A percentile compares a stretch with the other conserved stretches of the same genome.
Evolutionary conservation across 2,329 filamentous ascomycete species (phyloP).

Genomic region (Epichloe sp.): DNA sequence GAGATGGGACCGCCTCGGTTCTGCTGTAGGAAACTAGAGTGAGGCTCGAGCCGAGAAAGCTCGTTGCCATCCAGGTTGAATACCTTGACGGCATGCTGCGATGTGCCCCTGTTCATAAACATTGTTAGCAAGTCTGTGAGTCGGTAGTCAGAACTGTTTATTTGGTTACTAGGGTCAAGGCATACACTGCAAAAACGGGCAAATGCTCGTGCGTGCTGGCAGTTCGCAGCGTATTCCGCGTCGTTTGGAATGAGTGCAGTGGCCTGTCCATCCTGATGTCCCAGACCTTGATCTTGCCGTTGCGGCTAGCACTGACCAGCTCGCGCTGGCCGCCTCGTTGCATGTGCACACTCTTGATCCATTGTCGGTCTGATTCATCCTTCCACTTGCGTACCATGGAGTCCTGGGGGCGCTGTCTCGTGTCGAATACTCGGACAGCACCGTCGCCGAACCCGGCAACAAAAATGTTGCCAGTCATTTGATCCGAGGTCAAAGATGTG

Average conservation of each 20-base stretch:
- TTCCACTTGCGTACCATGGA: constrained; percentile 97
- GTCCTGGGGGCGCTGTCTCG: constrained; percentile 66
- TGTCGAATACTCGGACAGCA: constrained; percentile 86
- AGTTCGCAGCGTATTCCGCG: constrained; percentile 66
- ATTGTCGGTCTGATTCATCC: constrained; percentile 70
- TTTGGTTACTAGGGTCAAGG: background rate
- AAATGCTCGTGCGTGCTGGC: constrained; percentile 92
- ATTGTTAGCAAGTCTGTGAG: constrained; percentile 1
- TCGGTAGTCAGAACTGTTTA: background rate
- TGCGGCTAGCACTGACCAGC: constrained; percentile 76
- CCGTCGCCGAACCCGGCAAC: constrained; percentile 95
- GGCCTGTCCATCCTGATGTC: constrained; percentile 80
- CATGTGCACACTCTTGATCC: constrained; percentile 94
- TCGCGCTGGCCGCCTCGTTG: constrained; percentile 90
- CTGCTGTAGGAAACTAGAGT: constrained; percentile 75
- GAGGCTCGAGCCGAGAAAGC: constrained; percentile 76
- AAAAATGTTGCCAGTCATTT: constrained; percentile 94
- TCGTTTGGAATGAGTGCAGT: constrained; percentile 60
- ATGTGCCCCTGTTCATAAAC: constrained; percentile 55
- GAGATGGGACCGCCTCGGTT: constrained; percentile 73
- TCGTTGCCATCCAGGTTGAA: constrained; percentile 77
- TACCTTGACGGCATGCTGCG: constrained; percentile 75
- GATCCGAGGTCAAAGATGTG: constrained; percentile 88
- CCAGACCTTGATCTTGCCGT: constrained; percentile 92
- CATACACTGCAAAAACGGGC: constrained; percentile 87